Evolutionary conservation across 164 flowering plant genomes (phyloP).

Genomic region (Cinnamomum micranthum): DNA sequence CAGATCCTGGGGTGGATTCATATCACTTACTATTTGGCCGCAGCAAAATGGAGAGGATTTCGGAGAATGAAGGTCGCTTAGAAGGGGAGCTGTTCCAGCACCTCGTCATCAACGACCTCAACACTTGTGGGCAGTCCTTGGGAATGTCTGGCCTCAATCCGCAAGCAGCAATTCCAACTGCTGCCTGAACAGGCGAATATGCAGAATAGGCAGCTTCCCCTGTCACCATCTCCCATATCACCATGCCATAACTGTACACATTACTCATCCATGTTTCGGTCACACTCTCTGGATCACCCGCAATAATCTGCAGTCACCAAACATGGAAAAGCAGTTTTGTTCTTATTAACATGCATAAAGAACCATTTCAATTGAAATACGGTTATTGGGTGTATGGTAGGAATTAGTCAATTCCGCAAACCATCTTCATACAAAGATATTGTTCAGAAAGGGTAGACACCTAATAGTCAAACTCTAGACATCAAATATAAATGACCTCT

Average conservation of each 20-base stretch:
- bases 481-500: no score
- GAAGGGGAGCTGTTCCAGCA: slow-evolving; percentile 88
- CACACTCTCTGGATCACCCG: slow-evolving; percentile 91
- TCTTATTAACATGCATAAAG: no score
- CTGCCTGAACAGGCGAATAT: slow-evolving; percentile 93
- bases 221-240: slow-evolving; percentile 91
- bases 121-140: slow-evolving; percentile 69
- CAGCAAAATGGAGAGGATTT: slow-evolving; percentile 49
- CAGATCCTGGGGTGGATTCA: neutral
- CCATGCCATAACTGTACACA: slow-evolving; percentile 91
- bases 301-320: slow-evolving; percentile 57
- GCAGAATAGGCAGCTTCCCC: slow-evolving; percentile 84
- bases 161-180: slow-evolving; percentile 96
- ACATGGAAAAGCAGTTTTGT: no score
- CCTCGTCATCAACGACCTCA: slow-evolving; percentile 65
- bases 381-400: no score
- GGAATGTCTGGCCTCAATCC: slow-evolving; percentile 95
- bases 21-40: slow-evolving; percentile 34
- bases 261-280: slow-evolving; percentile 96
- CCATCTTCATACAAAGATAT: no score
- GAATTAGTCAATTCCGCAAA: no score
- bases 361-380: no score
- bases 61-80: slow-evolving; percentile 81
- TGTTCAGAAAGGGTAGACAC: no score
- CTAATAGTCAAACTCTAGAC: no score